Evolutionary conservation across 768 basidiomycete species (phyloP).

Genomic region (Gyrodon lividus): DNA sequence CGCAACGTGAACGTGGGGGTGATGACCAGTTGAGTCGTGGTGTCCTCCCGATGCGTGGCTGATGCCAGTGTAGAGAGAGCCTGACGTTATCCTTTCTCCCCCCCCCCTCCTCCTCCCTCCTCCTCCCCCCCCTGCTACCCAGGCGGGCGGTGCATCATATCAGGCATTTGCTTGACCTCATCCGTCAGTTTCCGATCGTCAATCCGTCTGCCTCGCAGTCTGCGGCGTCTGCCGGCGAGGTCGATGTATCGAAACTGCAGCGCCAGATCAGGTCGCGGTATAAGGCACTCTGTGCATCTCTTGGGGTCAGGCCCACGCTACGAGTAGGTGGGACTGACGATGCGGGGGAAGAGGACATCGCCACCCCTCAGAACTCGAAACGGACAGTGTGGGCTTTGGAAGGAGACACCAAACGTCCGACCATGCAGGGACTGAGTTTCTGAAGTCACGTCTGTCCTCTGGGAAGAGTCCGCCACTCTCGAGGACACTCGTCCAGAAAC

Average conservation of each 20-base stretch:
- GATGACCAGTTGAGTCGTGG: constrained; percentile 47
- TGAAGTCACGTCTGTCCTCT: not conserved
- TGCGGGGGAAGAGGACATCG: constrained; percentile 7
- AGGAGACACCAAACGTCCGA: constrained; percentile 11
- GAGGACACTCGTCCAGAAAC: not conserved
- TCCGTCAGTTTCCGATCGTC: constrained; percentile 69
- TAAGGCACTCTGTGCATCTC: constrained; percentile 76
- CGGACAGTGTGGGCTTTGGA: constrained; percentile 13
- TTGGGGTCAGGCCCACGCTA: constrained; percentile 62
- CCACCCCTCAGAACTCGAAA: not conserved
- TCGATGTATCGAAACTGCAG: constrained; percentile 77
- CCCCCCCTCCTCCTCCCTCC: no score
- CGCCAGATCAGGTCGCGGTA: constrained; percentile 87
- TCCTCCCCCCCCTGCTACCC: no score
- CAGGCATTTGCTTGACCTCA: constrained; percentile 65
- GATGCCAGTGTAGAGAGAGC: not conserved
- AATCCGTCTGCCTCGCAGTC: constrained; percentile 68
- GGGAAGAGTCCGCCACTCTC: not conserved
- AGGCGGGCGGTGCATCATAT: constrained; percentile 67
- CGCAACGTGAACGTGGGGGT: constrained; percentile 31
- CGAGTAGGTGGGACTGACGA: constrained; percentile 19
- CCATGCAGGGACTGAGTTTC: constrained; percentile 18
- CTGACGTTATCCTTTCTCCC: not conserved
- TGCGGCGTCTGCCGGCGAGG: constrained; percentile 32
- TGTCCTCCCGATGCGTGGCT: not conserved